Percentiles rank a stretch among this genome's conserved stretches.
Evolutionary conservation across 768 basidiomycete genomes (phyloP).

Genomic region (Porphyrellus cyaneotinctus): DNA sequence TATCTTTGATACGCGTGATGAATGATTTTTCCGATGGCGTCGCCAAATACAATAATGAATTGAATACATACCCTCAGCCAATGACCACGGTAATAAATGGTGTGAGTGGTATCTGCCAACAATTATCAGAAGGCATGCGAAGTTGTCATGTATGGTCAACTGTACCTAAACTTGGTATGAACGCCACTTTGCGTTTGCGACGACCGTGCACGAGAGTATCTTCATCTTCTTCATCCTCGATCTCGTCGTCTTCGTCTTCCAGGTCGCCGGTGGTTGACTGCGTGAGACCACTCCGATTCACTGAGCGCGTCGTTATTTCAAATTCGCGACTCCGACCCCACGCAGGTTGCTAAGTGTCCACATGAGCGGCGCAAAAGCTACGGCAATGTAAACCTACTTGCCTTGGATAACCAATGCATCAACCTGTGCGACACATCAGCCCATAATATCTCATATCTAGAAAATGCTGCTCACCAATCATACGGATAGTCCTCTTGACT

Average conservation of each 20-base stretch:
- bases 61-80: constrained; percentile 66
- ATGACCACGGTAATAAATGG: constrained; percentile 85
- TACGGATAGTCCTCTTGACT: constrained; percentile 85
- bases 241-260: constrained; percentile 70
- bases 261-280: constrained; percentile 71
- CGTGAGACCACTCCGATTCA: constrained; percentile 59
- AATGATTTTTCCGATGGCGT: constrained; percentile 20
- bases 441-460: not conserved
- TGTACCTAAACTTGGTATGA: constrained; percentile 81
- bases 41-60: not conserved
- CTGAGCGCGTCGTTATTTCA: constrained; percentile 80
- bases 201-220: constrained; percentile 61
- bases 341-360: constrained; percentile 71
- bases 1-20: constrained; percentile 45
- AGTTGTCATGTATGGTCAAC: constrained; percentile 14
- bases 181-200: constrained; percentile 73
- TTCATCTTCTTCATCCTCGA: constrained; percentile 51
- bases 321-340: constrained; percentile 88
- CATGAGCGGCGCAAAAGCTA: constrained; percentile 15
- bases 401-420: constrained; percentile 89
- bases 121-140: constrained; percentile 14
- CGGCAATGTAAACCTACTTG: constrained; percentile 23
- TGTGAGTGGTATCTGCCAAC: constrained; percentile 73
- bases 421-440: constrained; percentile 45
- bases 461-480: constrained; percentile 55